Evolutionary conservation across 768 basidiomycete species (phyloP).

Genomic region (Coprinellus micaceus): DNA sequence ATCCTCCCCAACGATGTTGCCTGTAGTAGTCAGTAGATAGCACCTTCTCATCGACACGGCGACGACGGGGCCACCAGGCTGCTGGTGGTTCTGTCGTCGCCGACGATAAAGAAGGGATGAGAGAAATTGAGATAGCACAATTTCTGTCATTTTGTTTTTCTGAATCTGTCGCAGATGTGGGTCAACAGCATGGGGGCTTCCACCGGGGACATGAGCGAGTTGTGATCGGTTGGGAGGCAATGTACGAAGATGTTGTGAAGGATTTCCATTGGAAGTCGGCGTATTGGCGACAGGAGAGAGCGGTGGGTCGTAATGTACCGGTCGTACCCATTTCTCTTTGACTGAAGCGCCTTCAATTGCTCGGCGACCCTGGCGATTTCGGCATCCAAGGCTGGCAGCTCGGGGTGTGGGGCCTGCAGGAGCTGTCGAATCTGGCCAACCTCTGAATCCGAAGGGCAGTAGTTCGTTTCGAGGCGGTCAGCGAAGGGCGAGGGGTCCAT

Average conservation of each 20-base stretch:
- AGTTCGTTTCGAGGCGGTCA: constrained; percentile 10
- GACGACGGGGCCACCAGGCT: too few relatives aligned
- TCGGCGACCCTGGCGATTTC: constrained; percentile 7
- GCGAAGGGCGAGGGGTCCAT: constrained; percentile 13
- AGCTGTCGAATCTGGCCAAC: constrained; percentile 5
- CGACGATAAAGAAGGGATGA: too few relatives aligned
- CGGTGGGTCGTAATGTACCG: constrained; percentile 8
- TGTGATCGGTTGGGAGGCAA: constrained; percentile 19
- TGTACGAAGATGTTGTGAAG: constrained; percentile 17
- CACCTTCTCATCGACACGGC: too few relatives aligned
- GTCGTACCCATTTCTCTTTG: constrained; percentile 4
- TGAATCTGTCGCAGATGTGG: constrained; percentile 17
- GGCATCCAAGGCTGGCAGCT: constrained; percentile 5
- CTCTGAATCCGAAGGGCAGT: constrained; percentile 10
- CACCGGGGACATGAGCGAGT: constrained; percentile 16
- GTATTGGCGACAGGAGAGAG: constrained; percentile 14
- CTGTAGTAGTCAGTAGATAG: too few relatives aligned
- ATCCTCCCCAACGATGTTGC: too few relatives aligned
- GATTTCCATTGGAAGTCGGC: constrained; percentile 17
- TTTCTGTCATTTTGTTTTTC: too few relatives aligned
- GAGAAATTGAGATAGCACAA: too few relatives aligned
- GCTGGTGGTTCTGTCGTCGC: too few relatives aligned
- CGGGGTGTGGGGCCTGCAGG: constrained; percentile 6
- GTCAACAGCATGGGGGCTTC: constrained; percentile 19
- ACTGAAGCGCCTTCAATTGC: constrained; percentile 1